Evolutionary conservation across 352 stramenopile species (phyloP), one percentile per base, ranked within the genome.

Genomic region (Phytophthora melonis): DNA sequence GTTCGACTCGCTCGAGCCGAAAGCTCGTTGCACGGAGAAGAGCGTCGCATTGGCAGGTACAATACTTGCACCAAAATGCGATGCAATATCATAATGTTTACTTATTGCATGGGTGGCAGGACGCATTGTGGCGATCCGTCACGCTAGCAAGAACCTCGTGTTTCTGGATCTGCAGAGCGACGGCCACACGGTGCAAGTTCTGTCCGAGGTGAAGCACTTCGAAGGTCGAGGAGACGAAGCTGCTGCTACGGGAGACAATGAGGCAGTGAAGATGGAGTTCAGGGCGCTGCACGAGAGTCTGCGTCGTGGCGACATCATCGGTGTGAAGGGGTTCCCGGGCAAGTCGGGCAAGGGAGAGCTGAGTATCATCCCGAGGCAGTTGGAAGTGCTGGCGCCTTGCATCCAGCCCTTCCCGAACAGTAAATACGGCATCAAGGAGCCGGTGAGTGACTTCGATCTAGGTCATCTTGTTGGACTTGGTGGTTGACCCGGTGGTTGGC

Each of bases 341-440:
- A 94, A 94, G 64, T 94, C 89, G 2, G 86, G 86, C 11, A 95
- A 94, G 65, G 89, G 89, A 39, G 87, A 95, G 71, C 77, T 95
- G n/a, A 95, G 89, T 66, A 86, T 95, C 67, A 91, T 95, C 57
- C 83, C 89, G 39, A 83, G 81, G n/a, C 76, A 94, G 58, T 86
- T 99, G 30, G 61, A 88, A 63, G 82, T 99, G 27, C 83, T 99
- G 4, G 97, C 96, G 41, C 98, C 98, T 18, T 99, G 98, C 80
- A 87, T 99, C 58, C 82, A 91, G 64, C 85, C 86, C 3, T 86
- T 95, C 50, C 88, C 88, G 8, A 94, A 93, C 59, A 85, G 78
- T 89, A 99, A 94, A 95, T 99, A 98, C 83, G 99, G 73, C 88
- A 97, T 95, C 14, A 98, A 98, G 68, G 91, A 92, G 50, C 87